Evolutionary conservation across 2,329 filamentous ascomycete species (phyloP), one percentile per base, ranked within the genome.

Genomic region (Cladophialophora yegresii): DNA sequence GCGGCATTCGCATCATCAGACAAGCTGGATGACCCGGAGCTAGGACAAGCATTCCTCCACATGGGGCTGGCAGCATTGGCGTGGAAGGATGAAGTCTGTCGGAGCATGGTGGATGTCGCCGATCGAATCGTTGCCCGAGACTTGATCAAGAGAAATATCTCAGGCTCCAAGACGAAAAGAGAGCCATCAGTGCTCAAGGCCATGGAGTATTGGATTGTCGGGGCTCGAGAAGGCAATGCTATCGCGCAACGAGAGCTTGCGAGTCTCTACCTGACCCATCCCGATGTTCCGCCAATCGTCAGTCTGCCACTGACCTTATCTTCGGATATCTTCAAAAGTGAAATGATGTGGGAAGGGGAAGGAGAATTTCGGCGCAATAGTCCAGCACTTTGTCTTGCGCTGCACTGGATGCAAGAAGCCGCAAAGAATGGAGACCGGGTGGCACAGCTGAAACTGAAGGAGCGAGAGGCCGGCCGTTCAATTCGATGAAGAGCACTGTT

Each of bases 391-490:
- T 97, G 93, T 72, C 86, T 96, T 63, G 93, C 93, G 9, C 88
- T 96, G 77, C 93, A 98, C 80, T 98, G 93, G 93, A 97, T 98
- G 92, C 91, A 93, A 79, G 83, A 91, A 69, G 92, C 91, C 43
- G 90, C 91, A 71, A 84, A 85, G 61, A 92, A 92, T n/a, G 92
- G 92, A 0, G 93, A 98, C 75, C 85, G 89, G 73, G 81, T 96
- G 70, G 93, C 93, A 22, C 88, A 87, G 74, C 89, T 89, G 75
- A 93, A 93, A 77, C 79, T 97, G 76, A 84, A 88, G 68, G 91
- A 96, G 78, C 78, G 84, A 54, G 83, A 85, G 71, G 85, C 87
- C 73, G 83, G 87, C 75, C 84, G 87, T 72, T 83, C 80, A 58
- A 81, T 85, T 72, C 81, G 82, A 67, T 83, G 74, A 80, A 65